These are phyloP conservation scores for Sedum album DNA, from an alignment of 164 flowering plant species.

Conservation along the genomic window DNA sequence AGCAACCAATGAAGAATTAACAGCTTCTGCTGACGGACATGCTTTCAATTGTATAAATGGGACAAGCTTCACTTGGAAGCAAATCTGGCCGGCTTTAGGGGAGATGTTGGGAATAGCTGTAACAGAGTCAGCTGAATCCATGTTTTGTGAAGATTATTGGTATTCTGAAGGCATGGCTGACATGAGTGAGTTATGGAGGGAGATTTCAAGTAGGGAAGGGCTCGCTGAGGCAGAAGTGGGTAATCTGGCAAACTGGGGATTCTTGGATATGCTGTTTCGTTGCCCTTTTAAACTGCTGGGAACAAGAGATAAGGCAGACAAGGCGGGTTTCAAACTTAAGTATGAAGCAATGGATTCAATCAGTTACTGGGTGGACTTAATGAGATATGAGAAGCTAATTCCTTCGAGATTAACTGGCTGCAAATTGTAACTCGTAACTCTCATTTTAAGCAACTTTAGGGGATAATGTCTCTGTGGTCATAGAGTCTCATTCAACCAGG, in stretches of 20 bases:
- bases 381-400: constrained; percentile 40
- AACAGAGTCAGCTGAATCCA: constrained; percentile 11
- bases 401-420: constrained; percentile 28
- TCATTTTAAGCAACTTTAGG: too few species aligned
- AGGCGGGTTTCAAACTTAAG: constrained; percentile 37
- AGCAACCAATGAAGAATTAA: constrained; percentile 23
- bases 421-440: too few species aligned
- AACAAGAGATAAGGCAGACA: constrained; percentile 44
- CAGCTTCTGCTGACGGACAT: constrained; percentile 24
- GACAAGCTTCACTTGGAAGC: constrained; percentile 55
- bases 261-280: constrained; percentile 36
- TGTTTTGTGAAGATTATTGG: constrained; percentile 29
- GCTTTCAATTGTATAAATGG: constrained; percentile 73
- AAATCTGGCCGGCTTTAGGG: constrained; percentile 57
- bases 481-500: too few species aligned
- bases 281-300: constrained; percentile 49
- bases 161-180: constrained; percentile 40
- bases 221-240: constrained; percentile 39
- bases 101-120: constrained; percentile 33
- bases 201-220: constrained; percentile 51
- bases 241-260: constrained; percentile 77
- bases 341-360: too few species aligned
- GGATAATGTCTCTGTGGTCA: too few species aligned
- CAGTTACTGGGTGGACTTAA: too few species aligned
- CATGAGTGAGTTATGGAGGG: constrained; percentile 54